Conservation (phyloP, 1,139 yeast species). For the Geotrichum reessii region DNA sequence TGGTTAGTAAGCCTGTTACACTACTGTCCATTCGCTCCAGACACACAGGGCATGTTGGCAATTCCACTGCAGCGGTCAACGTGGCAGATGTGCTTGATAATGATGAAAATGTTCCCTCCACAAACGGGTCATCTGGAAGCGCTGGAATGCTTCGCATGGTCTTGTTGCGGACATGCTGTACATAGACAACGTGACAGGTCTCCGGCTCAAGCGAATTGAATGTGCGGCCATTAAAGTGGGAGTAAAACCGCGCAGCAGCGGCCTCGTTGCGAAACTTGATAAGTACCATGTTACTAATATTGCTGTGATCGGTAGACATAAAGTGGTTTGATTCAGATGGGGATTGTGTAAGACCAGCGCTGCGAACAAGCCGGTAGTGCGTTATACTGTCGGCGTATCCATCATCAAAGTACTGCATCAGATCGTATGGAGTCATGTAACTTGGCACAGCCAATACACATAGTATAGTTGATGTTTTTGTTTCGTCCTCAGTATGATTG, state of each 20-base stretch:
- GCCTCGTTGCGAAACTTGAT: slow-evolving; percentile 60
- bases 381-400: slow-evolving; percentile 51
- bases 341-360: slow-evolving; percentile 42
- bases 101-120: slow-evolving; percentile 20
- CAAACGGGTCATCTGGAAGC: slow-evolving; percentile 65
- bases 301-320: not conserved
- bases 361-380: slow-evolving; percentile 64
- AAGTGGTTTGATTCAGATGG: not conserved
- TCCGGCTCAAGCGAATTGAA: slow-evolving; percentile 82
- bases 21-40: slow-evolving; percentile 82
- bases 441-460: slow-evolving; percentile 83
- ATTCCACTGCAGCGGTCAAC: slow-evolving; percentile 42
- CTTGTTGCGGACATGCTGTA: slow-evolving; percentile 52
- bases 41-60: slow-evolving; percentile 94
- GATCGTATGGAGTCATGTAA: slow-evolving; percentile 78
- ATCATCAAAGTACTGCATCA: slow-evolving; percentile 74
- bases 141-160: slow-evolving; percentile 47
- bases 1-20: slow-evolving; percentile 76
- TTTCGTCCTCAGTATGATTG: not conserved
- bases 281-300: slow-evolving; percentile 66
- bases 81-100: slow-evolving; percentile 23
- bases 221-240: slow-evolving; percentile 61
- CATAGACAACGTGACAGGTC: slow-evolving; percentile 68
- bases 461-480: slow-evolving; percentile 39
- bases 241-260: slow-evolving; percentile 58